These are phyloP conservation scores for Boletus insuetus DNA, from an alignment of 768 basidiomycete species.

Conservation along the genomic window DNA sequence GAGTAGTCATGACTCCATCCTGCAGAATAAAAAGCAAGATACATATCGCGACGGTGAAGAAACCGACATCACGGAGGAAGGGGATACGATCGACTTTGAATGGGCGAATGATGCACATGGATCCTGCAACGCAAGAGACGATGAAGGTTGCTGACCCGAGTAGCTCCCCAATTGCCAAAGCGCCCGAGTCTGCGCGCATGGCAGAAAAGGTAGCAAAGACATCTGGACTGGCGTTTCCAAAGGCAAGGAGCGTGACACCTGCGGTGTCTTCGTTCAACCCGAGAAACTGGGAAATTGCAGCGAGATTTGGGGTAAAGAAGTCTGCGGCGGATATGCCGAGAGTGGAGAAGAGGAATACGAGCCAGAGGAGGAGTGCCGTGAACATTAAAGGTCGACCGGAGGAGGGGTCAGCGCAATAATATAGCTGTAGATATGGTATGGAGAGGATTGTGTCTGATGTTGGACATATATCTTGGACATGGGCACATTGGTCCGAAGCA, in stretches of 20 bases:
- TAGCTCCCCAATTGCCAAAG: slow-evolving; percentile 91
- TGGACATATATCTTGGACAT: slow-evolving; percentile 59
- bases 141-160: slow-evolving; percentile 96
- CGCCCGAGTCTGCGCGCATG: slow-evolving; percentile 80
- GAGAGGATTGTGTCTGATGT: slow-evolving; percentile 61
- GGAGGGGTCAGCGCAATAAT: slow-evolving; percentile 62
- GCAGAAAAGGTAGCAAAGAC: slow-evolving; percentile 95
- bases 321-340: slow-evolving; percentile 94
- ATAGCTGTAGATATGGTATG: slow-evolving; percentile 64
- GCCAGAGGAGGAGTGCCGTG: slow-evolving; percentile 67
- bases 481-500: slow-evolving; percentile 54
- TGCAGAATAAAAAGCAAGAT: slow-evolving; percentile 73
- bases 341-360: slow-evolving; percentile 91
- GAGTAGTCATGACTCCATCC: slow-evolving; percentile 63
- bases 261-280: slow-evolving; percentile 92
- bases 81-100: slow-evolving; percentile 79
- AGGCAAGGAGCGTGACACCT: slow-evolving; percentile 94
- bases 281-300: slow-evolving; percentile 80
- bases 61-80: slow-evolving; percentile 92
- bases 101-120: slow-evolving; percentile 96
- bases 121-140: slow-evolving; percentile 92
- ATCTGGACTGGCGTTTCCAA: slow-evolving; percentile 96
- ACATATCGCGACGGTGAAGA: slow-evolving; percentile 84
- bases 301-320: slow-evolving; percentile 96
- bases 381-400: slow-evolving; percentile 58